phyloP scores from a whole-genome alignment of 139 green algal genomes.

The Chlorella sp. region DNA sequence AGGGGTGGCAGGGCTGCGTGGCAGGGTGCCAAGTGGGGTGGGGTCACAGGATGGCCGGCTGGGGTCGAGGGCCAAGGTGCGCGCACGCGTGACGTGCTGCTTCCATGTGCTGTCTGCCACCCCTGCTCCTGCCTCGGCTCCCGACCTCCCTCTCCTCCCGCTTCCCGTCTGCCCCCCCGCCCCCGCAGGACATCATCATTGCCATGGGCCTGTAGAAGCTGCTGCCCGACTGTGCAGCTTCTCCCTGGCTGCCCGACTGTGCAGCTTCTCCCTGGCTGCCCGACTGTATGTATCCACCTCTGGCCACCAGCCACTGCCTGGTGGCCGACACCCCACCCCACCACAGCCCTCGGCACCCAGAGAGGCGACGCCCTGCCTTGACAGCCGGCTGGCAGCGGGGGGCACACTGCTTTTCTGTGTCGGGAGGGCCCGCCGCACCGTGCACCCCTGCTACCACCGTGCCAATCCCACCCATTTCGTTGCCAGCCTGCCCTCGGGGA shows the following conservation, averaged over 20 bases:
- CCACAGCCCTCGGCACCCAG: neutral
- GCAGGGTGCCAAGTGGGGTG: too few relatives aligned
- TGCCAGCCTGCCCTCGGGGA: too few relatives aligned
- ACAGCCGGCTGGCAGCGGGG: too few relatives aligned
- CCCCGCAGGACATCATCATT: conserved; percentile 38
- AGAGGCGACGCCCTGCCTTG: neutral
- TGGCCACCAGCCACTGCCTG: too few relatives aligned
- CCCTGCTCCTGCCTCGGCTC: neutral
- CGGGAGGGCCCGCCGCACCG: too few relatives aligned
- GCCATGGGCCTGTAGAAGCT: conserved; percentile 32
- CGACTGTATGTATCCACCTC: too few relatives aligned
- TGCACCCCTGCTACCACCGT: too few relatives aligned
- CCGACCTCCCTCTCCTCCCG: neutral
- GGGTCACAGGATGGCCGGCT: neutral
- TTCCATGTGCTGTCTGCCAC: neutral
- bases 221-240: neutral
- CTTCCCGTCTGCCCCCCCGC: neutral
- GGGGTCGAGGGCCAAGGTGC: neutral
- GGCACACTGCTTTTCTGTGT: too few relatives aligned
- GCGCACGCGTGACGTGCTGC: neutral
- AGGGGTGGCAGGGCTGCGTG: too few relatives aligned
- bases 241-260: too few relatives aligned
- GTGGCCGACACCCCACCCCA: neutral
- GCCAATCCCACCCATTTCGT: too few relatives aligned
- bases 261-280: too few relatives aligned